Conservation (phyloP, 306 rosid genomes). For the Casuarina glauca region DNA sequence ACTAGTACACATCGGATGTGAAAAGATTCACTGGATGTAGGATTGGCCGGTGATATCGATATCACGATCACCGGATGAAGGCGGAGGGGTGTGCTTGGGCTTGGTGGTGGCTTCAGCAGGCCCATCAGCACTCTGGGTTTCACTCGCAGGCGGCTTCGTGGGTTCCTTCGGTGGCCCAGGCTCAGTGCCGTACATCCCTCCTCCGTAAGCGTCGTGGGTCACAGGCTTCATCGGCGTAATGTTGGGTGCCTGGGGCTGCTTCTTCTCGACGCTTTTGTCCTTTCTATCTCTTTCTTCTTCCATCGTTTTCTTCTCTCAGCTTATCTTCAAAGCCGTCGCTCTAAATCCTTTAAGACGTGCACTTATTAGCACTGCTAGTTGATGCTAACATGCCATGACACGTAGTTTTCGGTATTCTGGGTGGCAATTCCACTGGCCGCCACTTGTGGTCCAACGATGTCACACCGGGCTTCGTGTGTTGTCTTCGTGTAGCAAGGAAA, state of each 20-base stretch:
- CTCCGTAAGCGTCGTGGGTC: constrained; percentile 67
- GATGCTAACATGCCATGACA: neutral
- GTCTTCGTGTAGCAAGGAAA: neutral
- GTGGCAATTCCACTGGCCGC: neutral
- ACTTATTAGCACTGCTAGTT: neutral
- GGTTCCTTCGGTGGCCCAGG: constrained; percentile 27
- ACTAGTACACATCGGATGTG: neutral
- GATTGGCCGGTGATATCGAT: constrained; percentile 72
- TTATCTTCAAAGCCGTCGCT: neutral
- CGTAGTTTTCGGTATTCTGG: neutral
- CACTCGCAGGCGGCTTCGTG: constrained; percentile 50
- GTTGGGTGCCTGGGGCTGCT: constrained; percentile 36
- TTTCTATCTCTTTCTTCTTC: neutral
- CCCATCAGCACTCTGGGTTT: constrained; percentile 74
- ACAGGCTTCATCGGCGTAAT: constrained; percentile 58
- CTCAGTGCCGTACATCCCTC: constrained; percentile 67
- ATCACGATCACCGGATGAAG: constrained; percentile 64
- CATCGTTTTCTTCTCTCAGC: neutral
- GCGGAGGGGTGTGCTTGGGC: constrained; percentile 44
- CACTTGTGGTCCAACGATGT: neutral
- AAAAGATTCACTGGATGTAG: constrained; percentile 48
- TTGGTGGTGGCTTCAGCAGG: constrained; percentile 36
- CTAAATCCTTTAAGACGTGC: neutral
- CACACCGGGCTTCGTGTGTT: neutral
- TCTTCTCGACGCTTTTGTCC: constrained; percentile 27